phyloP scores from a whole-genome alignment of 2,329 filamentous ascomycete genomes.

The Botryotinia globosa region DNA sequence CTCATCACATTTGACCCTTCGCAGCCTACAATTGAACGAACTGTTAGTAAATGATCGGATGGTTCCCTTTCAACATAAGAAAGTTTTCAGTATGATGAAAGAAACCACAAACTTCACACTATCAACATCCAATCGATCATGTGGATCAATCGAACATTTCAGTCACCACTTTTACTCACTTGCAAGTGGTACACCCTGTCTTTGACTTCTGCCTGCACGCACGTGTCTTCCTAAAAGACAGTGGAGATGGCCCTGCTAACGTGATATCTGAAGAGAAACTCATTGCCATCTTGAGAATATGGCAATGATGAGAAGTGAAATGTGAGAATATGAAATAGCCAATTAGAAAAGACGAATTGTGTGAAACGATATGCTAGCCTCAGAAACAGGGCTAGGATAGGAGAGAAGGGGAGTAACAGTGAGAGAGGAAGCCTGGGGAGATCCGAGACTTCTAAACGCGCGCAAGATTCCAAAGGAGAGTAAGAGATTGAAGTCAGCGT shows the following conservation, averaged over 20 bases:
- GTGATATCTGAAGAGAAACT: conserved; percentile 11
- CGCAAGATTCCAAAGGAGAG: conserved; percentile 1
- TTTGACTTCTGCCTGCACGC: conserved; percentile 32
- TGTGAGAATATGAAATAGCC: conserved; percentile 3
- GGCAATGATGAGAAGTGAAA: background rate
- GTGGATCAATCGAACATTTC: background rate
- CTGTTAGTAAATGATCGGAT: background rate
- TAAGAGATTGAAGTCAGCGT: background rate
- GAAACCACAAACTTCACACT: conserved; percentile 16
- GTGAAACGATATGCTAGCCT: conserved; percentile 9
- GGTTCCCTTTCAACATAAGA: conserved; percentile 13
- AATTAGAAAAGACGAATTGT: background rate
- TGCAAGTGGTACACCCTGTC: conserved; percentile 23
- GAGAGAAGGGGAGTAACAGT: background rate
- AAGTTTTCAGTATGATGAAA: conserved; percentile 16
- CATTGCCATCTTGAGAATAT: conserved; percentile 19
- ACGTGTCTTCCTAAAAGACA: conserved; percentile 24
- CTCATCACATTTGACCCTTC: conserved; percentile 23
- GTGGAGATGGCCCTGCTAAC: conserved; percentile 5
- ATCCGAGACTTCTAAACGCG: background rate
- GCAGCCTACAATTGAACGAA: background rate
- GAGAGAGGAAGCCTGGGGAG: background rate
- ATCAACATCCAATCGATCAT: background rate
- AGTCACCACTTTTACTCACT: conserved; percentile 15
- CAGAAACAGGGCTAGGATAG: background rate